Conservation (phyloP, 2,329 filamentous ascomycete species). For the Fonsecaea pedrosoi region DNA sequence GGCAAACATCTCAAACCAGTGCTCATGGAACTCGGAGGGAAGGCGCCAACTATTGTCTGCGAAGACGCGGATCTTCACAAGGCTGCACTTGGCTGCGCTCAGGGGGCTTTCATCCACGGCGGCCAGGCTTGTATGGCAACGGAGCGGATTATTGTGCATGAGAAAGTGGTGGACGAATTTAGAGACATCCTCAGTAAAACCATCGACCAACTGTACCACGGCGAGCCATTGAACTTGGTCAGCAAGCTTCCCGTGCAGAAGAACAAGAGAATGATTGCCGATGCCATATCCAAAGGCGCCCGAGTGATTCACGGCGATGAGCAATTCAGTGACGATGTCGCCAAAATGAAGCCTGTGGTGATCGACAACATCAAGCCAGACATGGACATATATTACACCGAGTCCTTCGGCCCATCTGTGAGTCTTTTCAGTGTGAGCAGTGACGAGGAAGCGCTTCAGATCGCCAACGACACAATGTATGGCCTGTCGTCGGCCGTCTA, state of each 20-base stretch:
- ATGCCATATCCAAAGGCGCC: conserved; percentile 65
- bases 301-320: conserved; percentile 61
- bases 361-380: conserved; percentile 48
- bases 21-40: conserved; percentile 81
- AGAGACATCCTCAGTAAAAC: conserved; percentile 33
- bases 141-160: conserved; percentile 74
- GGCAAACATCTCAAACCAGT: conserved; percentile 79
- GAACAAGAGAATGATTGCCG: conserved; percentile 59
- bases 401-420: conserved; percentile 79
- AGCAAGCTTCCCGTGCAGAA: conserved; percentile 56
- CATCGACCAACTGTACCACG: conserved; percentile 9
- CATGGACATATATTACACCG: conserved; percentile 77
- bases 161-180: conserved; percentile 60
- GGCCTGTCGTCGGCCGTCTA: conserved; percentile 75
- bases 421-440: conserved; percentile 69
- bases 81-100: conserved; percentile 59
- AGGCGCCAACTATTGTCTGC: conserved; percentile 77
- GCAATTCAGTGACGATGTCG: conserved; percentile 47
- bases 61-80: conserved; percentile 77
- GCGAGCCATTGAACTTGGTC: conserved; percentile 49
- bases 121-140: conserved; percentile 89
- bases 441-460: conserved; percentile 66
- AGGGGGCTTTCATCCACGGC: conserved; percentile 28
- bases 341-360: conserved; percentile 49
- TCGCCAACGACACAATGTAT: conserved; percentile 84